These are phyloP conservation scores for Phytophthora pseudosyringae DNA, from an alignment of 352 stramenopile genomes.

Conservation along the genomic window DNA sequence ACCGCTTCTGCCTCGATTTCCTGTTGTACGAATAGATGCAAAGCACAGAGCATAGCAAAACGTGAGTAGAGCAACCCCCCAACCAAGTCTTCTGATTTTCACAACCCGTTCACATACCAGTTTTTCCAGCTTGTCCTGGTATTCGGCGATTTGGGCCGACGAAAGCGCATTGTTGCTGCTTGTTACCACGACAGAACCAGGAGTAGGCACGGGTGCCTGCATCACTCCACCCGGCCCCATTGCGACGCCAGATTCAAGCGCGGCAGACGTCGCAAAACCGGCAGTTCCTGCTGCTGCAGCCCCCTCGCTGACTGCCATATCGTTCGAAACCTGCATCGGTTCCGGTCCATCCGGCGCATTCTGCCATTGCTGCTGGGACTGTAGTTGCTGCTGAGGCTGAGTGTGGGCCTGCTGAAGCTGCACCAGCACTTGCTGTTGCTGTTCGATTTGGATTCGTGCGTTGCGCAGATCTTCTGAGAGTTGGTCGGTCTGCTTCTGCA, in stretches of 20 bases:
- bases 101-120: constrained; percentile 52
- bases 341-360: constrained; percentile 36
- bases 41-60: neutral
- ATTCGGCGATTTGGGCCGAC: constrained; percentile 60
- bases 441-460: constrained; percentile 41
- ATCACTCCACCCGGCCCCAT: constrained; percentile 33
- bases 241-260: constrained; percentile 34
- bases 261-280: constrained; percentile 30
- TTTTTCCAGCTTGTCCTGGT: constrained; percentile 75
- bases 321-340: constrained; percentile 53
- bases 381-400: constrained; percentile 19
- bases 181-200: constrained; percentile 39
- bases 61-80: constrained; percentile 14
- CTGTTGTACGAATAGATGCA: constrained; percentile 15
- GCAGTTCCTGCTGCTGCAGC: constrained; percentile 24
- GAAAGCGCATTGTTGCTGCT: constrained; percentile 56
- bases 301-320: constrained; percentile 23
- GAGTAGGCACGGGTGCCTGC: constrained; percentile 30
- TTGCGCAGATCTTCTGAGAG: constrained; percentile 68
- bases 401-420: constrained; percentile 35
- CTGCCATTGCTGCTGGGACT: constrained; percentile 35
- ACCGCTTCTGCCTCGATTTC: constrained; percentile 68
- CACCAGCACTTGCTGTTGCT: constrained; percentile 35
- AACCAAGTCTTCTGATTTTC: neutral
- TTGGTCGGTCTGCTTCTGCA: constrained; percentile 81